Base-by-base conservation (phyloP, 768 basidiomycete species). In the Neoboletus subvelutipes region DNA sequence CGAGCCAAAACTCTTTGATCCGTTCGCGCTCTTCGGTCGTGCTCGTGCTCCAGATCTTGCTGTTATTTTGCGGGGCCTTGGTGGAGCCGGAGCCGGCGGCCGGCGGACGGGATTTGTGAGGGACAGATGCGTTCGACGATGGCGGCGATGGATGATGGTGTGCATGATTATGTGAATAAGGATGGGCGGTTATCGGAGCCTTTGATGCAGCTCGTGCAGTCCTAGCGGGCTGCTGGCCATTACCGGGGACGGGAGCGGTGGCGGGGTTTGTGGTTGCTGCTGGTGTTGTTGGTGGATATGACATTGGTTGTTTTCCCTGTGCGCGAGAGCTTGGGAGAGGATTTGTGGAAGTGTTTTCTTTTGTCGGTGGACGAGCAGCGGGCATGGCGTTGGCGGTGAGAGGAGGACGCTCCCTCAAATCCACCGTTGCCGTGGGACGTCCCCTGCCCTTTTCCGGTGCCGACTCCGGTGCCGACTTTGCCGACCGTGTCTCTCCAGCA, bases 1-100 rank as follows among this genome's bases (percentile, higher is more conserved):
- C 88, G 31, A 98, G 84, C 97, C 96, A 99, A 73, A 98, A 99
- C 67, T 94, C 90, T 74, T 96, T 95, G 77, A 98, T 99, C 63
- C 93, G 86, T 72, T 98, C 95, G 33, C 97, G 83, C 75, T 98
- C 96, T 73, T 98, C 93, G 4, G 83, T 85, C 34, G 90, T 88
- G 72, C 85, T 92, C 56, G 92, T 96, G 68, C 87, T 90, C 94
- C 94, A 98, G 68, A 98, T 93, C 84, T 94, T 94, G 76, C 78
- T 87, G 62, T 81, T 83, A 67, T 77, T 83, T 36, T 73, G 67
- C 43, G 71, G 37, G 45, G 47, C 49, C 60, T 73, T 59, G 59
- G 59, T 51, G 47, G 65, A 53, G 45, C 64, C 63, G 10, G 76
- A 57, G 28, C 54, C 50, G 47, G 67, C 49, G 47, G 67, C 62